Evolutionary conservation across 2,329 filamentous ascomycete genomes (phyloP), one percentile per base, ranked within the genome.

Genomic region (Calycina herbarum): DNA sequence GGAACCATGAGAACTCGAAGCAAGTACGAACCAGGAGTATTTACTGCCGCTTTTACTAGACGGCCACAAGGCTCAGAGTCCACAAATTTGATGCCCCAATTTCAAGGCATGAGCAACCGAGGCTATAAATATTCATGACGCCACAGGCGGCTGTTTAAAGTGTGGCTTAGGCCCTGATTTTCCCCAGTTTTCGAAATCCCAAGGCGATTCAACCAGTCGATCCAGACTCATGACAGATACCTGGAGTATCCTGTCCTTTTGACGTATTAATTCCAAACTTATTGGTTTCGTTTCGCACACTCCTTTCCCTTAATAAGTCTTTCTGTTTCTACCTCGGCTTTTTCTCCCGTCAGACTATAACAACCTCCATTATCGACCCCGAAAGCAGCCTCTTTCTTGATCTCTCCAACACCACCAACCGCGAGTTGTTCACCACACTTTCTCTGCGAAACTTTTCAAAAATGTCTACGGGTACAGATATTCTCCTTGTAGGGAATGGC

Each of bases 401-500:
- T 57, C 13, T 35, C 27, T n/a, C 11, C 15, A 57, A 17, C 27
- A 31, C 54, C 27, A n/a, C 11, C 13, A 57, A 35, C 29, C 27
- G 11, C 56, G 29, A 57, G 13, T 57, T 29, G n/a, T 56, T 24
- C 59, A 6, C 40, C 42, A 35, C 59, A 35, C 2, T 13, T 29
- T 15, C 8, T 29, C 13, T 31, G 4, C 24, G 45, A 51, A 10
- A 33, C 27, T 10, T 24, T 63, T 17, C 65, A 69, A 54, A 29
- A 8, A 76, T 75, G 73, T 75, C 75, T 57, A 72, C 73, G 15
- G 73, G 73, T 35, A 59, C 73, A 62, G 71, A 75, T 40, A 45
- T 72, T 4, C 65, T 69, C 27, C 42, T 66, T 6, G 74, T 73
- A 58, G 72, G 67, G 4, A 67, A 74, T 66, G 69, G 68, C 17